Percentiles rank a stretch among this genome's conserved stretches.
phyloP scores from a whole-genome alignment of 2,329 filamentous ascomycete species.

The Talaromyces verruculosus region DNA sequence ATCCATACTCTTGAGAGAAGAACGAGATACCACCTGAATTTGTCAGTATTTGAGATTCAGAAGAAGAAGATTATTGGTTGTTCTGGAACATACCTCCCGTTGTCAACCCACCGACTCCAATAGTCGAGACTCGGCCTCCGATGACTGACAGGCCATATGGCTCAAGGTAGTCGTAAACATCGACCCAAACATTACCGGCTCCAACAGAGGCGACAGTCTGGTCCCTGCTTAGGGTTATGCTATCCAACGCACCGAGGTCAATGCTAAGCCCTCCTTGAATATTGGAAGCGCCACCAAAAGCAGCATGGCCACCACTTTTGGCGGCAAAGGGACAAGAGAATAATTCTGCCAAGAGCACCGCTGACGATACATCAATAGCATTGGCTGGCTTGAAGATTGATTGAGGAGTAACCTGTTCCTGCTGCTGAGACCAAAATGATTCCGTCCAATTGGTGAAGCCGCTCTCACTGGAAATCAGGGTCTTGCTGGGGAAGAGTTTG shows the following conservation, averaged over 20 bases:
- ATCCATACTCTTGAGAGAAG: conserved; percentile 36
- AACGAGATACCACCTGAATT: conserved; percentile 35
- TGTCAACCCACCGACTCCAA: conserved; percentile 32
- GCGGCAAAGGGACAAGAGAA: conserved; percentile 51
- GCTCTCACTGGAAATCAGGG: conserved; percentile 19
- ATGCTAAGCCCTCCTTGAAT: conserved; percentile 35
- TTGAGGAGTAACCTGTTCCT: conserved; percentile 34
- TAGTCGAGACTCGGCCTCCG: conserved; percentile 34
- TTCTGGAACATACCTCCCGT: conserved; percentile 26
- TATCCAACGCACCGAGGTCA: conserved; percentile 34
- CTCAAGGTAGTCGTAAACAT: conserved; percentile 36
- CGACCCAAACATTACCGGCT: conserved; percentile 37
- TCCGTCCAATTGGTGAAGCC: conserved; percentile 23
- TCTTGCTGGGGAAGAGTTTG: conserved; percentile 19
- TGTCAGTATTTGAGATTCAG: neutral
- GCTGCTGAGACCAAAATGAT: conserved; percentile 40
- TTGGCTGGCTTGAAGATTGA: conserved; percentile 37
- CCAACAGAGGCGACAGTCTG: conserved; percentile 32
- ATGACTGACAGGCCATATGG: conserved; percentile 34
- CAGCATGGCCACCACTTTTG: conserved; percentile 59
- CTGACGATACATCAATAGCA: conserved; percentile 33
- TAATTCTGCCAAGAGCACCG: conserved; percentile 33
- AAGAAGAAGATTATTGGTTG: neutral
- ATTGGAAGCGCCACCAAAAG: conserved; percentile 44
- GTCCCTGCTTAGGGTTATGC: conserved; percentile 31